Evolutionary conservation across 163 green algal species (phyloP).

Genomic region (Scenedesmus sp.): DNA sequence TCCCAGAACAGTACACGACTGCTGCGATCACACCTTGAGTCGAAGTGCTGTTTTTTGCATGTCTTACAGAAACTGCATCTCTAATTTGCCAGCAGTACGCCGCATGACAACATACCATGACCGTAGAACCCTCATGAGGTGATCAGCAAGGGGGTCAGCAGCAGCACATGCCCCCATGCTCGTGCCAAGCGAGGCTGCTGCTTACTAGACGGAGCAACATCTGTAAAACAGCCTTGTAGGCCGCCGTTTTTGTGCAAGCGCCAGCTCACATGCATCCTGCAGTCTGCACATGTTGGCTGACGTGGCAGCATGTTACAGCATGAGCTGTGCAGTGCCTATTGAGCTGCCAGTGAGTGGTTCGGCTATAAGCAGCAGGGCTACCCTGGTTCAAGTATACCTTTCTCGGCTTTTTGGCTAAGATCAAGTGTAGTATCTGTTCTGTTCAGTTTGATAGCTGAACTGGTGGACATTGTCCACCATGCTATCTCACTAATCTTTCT

Average conservation of each 20-base stretch:
- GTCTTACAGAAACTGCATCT: not conserved
- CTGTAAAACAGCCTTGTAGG: too few species aligned
- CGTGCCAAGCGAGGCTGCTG: not conserved
- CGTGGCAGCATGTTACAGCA: not conserved
- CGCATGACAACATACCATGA: constrained; percentile 7
- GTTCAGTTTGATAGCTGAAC: constrained; percentile 54
- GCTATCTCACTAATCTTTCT: constrained; percentile 48
- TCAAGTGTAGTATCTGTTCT: constrained; percentile 54
- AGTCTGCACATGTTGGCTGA: not conserved
- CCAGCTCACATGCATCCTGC: too few species aligned
- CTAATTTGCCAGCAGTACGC: not conserved
- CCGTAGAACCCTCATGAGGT: not conserved
- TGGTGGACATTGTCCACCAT: constrained; percentile 17
- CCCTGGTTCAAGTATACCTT: constrained; percentile 25
- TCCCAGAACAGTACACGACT: not conserved
- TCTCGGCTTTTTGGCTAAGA: constrained; percentile 53
- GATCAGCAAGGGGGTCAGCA: not conserved
- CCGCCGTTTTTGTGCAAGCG: too few species aligned
- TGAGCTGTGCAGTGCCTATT: not conserved
- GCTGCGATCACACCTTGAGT: not conserved
- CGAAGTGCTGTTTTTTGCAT: not conserved
- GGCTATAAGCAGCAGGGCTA: not conserved
- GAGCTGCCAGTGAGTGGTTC: not conserved
- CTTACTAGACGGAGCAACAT: not conserved
- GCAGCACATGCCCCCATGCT: not conserved